phyloP scores from a whole-genome alignment of 2,329 filamentous ascomycete genomes.

The Fulvia fulva region DNA sequence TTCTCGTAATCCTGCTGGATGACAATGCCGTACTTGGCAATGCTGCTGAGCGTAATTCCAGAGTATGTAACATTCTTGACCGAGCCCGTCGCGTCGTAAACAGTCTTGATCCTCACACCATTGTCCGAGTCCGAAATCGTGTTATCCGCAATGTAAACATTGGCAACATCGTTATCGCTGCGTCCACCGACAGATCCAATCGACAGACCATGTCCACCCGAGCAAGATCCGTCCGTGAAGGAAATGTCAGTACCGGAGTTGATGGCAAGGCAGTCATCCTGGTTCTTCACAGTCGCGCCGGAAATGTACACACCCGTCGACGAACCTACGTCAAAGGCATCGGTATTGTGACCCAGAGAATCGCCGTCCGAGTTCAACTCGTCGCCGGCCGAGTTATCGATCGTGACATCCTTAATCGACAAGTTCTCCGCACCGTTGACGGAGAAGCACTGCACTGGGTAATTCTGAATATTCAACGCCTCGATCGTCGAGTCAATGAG shows the following conservation, averaged over 20 bases:
- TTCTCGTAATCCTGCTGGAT: slow-evolving; percentile 58
- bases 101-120: slow-evolving; percentile 56
- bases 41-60: slow-evolving; percentile 49
- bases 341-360: slow-evolving; percentile 37
- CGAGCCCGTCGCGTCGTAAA: slow-evolving; percentile 48
- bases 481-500: slow-evolving; percentile 37
- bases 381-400: slow-evolving; percentile 40
- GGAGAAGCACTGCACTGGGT: slow-evolving; percentile 40
- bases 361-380: slow-evolving; percentile 35
- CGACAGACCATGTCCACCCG: slow-evolving; percentile 23
- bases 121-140: slow-evolving; percentile 52
- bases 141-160: slow-evolving; percentile 49
- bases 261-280: slow-evolving; percentile 34
- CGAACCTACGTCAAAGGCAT: slow-evolving; percentile 36
- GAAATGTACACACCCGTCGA: slow-evolving; percentile 29
- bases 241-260: slow-evolving; percentile 29
- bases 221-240: slow-evolving; percentile 25
- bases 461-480: slow-evolving; percentile 40
- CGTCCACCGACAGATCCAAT: slow-evolving; percentile 49
- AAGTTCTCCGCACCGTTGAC: slow-evolving; percentile 35
- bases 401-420: slow-evolving; percentile 35
- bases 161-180: slow-evolving; percentile 50
- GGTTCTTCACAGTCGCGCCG: slow-evolving; percentile 30
- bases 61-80: slow-evolving; percentile 52
- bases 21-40: slow-evolving; percentile 53